Conservation (phyloP, 169 alveolate genomes). For the Cryptosporidium felis region DNA sequence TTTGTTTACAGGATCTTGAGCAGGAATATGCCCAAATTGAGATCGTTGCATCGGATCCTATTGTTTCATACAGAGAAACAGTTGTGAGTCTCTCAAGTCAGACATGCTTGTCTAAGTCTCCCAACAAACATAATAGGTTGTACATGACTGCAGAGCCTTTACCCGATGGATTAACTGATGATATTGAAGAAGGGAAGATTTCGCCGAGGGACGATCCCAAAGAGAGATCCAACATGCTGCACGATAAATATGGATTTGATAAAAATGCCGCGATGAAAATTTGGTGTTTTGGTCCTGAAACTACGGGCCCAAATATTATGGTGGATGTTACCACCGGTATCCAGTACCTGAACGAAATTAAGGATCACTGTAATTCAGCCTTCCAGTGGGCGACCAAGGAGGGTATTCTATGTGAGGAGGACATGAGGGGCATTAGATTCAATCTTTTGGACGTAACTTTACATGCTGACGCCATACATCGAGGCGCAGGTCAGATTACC, state of each 20-base stretch:
- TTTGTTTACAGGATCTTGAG: slow-evolving; percentile 96
- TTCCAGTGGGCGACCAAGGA: slow-evolving; percentile 99
- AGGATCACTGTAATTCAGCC: slow-evolving; percentile 98
- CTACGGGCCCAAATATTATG: slow-evolving; percentile 96
- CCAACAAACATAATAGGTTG: slow-evolving; percentile 98
- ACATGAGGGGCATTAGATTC: slow-evolving; percentile 98
- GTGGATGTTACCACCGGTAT: slow-evolving; percentile 96
- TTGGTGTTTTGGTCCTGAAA: slow-evolving; percentile 99
- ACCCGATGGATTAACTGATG: slow-evolving; percentile 95
- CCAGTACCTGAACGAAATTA: slow-evolving; percentile 97
- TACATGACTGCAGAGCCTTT: slow-evolving; percentile 96
- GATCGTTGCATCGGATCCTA: slow-evolving; percentile 98
- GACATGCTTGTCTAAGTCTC: slow-evolving; percentile 97
- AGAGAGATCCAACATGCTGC: slow-evolving; percentile 91
- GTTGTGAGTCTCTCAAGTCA: slow-evolving; percentile 91
- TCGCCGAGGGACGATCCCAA: slow-evolving; percentile 94
- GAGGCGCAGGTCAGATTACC: slow-evolving; percentile 99
- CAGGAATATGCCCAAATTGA: slow-evolving; percentile 99
- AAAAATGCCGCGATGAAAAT: slow-evolving; percentile 95
- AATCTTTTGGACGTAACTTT: slow-evolving; percentile 96
- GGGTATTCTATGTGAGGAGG: slow-evolving; percentile 98
- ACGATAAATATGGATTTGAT: slow-evolving; percentile 97
- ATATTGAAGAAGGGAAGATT: slow-evolving; percentile 93
- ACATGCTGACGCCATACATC: slow-evolving; percentile 99
- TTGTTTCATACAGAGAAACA: slow-evolving; percentile 99